Evolutionary conservation across 164 flowering plant species (phyloP), one percentile per base, ranked within the genome.

Genomic region (Nymphaea colorata): DNA sequence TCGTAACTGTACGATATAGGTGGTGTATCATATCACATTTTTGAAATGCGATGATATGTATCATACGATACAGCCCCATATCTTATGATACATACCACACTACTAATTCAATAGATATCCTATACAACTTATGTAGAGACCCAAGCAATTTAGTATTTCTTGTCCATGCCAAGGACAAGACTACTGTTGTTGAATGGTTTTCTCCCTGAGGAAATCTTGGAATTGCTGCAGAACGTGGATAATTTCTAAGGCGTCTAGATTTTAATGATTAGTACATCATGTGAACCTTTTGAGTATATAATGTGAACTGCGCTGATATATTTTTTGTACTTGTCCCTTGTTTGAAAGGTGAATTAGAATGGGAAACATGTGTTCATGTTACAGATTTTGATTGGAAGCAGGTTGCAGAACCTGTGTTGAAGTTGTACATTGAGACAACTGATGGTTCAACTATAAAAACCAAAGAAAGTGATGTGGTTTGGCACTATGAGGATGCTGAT

Each of bases 211-310:
- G 82, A 64, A 83, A 80, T 18, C 72, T 88, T 18, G 94, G 87
- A 44, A 73, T 88, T 65, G 87, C 89, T n/a, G 91, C 91, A 1
- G 94, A 88, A 74, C 94, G 86, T 79, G 91, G 94, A 15, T 86
- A 70, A 65, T 88, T 88, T 69, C 53, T 84, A 8, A 83, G 94
- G 94, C 85, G n/a, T n/a, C n/a, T n/a, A n/a, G n/a, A n/a, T n/a
- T n/a, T n/a, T n/a, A n/a, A n/a, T n/a, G n/a, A n/a, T n/a, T n/a
- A n/a, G n/a, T n/a, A n/a, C n/a, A n/a, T n/a, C n/a, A n/a, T 17
- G 6, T 68, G 51, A 68, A n/a, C 2, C 6, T 43, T 43, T 64
- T 7, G 43, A 43, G 14, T 43, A 25, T 43, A n/a, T n/a, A n/a
- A n/a, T n/a, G n/a, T n/a, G n/a, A n/a, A n/a, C n/a, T n/a, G n/a